Evolutionary conservation across 2,329 filamentous ascomycete species (phyloP).

Genomic region (Penicillium sp.): DNA sequence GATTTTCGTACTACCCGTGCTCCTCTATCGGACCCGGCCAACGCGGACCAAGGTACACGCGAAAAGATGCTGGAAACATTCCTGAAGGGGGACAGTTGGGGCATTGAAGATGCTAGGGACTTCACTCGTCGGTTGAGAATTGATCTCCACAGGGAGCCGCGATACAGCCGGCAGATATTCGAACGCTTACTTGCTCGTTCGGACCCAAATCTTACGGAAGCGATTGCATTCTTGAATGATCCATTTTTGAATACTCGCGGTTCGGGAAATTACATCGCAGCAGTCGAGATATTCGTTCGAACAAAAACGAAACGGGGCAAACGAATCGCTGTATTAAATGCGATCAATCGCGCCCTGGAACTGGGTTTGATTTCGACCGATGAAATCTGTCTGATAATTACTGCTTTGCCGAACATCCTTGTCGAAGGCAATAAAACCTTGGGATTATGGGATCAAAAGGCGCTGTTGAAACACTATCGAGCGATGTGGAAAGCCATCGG

Average conservation of each 20-base stretch:
- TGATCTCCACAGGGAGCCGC: conserved; percentile 36
- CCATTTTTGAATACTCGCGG: conserved; percentile 36
- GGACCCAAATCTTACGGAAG: conserved; percentile 19
- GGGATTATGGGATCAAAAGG: conserved; percentile 13
- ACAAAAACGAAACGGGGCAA: conserved; percentile 17
- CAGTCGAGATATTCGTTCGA: conserved; percentile 29
- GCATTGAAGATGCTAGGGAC: conserved; percentile 30
- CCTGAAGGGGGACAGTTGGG: conserved; percentile 21
- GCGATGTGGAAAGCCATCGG: conserved; percentile 41
- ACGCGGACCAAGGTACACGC: not conserved
- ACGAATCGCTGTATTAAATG: conserved; percentile 25
- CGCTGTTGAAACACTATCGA: conserved; percentile 27
- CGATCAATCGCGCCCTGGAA: conserved; percentile 32
- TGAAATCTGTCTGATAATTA: conserved; percentile 36
- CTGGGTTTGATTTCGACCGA: conserved; percentile 35
- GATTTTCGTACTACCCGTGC: conserved; percentile 3
- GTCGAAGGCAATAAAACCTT: conserved; percentile 17
- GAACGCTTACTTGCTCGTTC: conserved; percentile 28
- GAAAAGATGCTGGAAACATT: conserved; percentile 19
- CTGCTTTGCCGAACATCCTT: conserved; percentile 24
- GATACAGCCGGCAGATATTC: conserved; percentile 38
- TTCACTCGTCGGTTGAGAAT: conserved; percentile 30
- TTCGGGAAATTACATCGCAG: conserved; percentile 36
- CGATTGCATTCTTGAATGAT: conserved; percentile 37
- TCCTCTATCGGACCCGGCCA: not conserved